phyloP scores from a whole-genome alignment of 2,329 filamentous ascomycete species.

The Corinectria fuckeliana region DNA sequence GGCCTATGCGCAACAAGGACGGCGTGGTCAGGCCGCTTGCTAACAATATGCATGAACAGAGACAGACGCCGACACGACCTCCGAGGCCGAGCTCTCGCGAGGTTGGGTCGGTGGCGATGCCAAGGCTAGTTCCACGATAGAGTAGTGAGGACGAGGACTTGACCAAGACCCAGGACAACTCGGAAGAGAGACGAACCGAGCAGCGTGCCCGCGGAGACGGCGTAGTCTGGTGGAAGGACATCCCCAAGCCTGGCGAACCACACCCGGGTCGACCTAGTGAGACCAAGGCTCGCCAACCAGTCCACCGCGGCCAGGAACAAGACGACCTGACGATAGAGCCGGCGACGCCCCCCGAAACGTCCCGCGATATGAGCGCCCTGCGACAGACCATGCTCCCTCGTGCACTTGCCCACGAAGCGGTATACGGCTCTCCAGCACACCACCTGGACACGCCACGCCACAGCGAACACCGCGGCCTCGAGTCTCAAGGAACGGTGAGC shows the following conservation, averaged over 20 bases:
- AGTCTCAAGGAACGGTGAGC: neutral
- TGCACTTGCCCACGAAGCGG: no score
- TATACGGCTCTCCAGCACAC: neutral
- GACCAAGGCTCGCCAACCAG: neutral
- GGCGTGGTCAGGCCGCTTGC: neutral
- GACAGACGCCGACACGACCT: neutral
- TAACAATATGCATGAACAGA: neutral
- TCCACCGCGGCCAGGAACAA: neutral
- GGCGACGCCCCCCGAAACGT: neutral
- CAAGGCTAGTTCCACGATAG: neutral
- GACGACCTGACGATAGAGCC: neutral
- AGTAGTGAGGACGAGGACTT: neutral
- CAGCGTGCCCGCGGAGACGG: neutral
- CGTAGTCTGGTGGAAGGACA: neutral
- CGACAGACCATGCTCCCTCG: neutral
- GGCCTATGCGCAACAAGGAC: neutral
- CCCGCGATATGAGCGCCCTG: neutral
- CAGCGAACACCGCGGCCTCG: neutral
- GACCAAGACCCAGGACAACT: neutral
- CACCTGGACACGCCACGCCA: neutral
- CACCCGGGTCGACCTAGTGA: neutral
- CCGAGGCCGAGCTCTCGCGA: neutral
- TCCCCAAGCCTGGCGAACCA: neutral
- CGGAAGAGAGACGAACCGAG: neutral
- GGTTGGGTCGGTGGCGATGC: neutral